Conservation (phyloP, 2,329 filamentous ascomycete genomes). For the Botrytis galanthina region DNA sequence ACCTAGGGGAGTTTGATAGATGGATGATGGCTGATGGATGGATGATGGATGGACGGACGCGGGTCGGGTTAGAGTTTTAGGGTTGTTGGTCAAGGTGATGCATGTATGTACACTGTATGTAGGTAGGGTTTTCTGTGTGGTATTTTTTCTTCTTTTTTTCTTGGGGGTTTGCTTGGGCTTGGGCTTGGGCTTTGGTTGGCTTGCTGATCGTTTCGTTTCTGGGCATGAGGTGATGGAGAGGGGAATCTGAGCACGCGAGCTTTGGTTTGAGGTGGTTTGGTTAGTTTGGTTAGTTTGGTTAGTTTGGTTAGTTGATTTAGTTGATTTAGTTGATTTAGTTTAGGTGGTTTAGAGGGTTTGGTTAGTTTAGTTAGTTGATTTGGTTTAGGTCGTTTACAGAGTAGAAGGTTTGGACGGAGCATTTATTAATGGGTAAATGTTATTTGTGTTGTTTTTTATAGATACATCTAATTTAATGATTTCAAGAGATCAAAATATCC, state of each 20-base stretch:
- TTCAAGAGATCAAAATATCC: background rate
- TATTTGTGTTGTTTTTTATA: no score
- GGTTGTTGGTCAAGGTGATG: background rate
- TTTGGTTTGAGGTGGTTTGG: background rate
- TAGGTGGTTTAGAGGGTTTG: no score
- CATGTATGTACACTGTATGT: no score
- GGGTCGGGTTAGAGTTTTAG: background rate
- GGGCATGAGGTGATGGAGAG: background rate
- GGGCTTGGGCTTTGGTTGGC: no score
- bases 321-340: no score
- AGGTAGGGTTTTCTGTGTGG: background rate
- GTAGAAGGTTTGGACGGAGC: no score
- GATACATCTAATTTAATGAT: background rate
- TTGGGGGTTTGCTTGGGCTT: background rate
- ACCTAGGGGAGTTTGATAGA: background rate
- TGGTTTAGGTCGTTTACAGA: no score
- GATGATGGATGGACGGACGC: background rate
- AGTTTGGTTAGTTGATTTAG: no score
- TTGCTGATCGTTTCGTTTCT: background rate
- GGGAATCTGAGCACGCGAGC: background rate
- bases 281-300: no score
- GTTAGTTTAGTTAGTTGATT: no score
- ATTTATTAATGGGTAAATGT: no score
- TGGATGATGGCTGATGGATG: no score
- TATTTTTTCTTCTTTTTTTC: background rate